phyloP scores from a whole-genome alignment of 345 rosid genomes.

The Odontarrhena argentea region DNA sequence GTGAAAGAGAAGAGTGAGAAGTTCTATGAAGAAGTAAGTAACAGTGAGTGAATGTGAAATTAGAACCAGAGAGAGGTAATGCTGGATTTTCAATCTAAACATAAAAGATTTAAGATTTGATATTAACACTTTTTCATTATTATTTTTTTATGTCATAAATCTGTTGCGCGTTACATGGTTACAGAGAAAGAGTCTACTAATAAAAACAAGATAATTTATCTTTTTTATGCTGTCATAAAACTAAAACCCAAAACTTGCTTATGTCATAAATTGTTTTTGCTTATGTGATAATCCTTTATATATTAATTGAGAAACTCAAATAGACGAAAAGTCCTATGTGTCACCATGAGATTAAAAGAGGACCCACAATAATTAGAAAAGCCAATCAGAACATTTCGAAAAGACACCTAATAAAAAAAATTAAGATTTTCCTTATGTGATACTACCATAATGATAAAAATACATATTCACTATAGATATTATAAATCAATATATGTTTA shows the following conservation, averaged over 20 bases:
- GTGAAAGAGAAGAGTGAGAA: conserved; percentile 32
- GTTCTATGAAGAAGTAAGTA: conserved; percentile 22
- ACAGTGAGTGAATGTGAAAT: conserved; percentile 40
- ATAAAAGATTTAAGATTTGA: background rate
- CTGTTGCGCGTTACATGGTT: conserved; percentile 9
- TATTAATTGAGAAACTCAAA: too few relatives aligned
- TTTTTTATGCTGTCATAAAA: conserved; percentile 9
- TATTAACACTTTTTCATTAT: conserved; percentile 13
- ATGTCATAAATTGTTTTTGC: background rate
- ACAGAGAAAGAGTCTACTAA: background rate
- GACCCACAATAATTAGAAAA: too few relatives aligned
- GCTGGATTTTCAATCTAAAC: conserved; percentile 4
- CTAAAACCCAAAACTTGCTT: background rate
- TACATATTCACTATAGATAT: too few relatives aligned
- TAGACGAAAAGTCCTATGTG: too few relatives aligned
- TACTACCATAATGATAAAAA: too few relatives aligned
- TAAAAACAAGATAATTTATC: conserved; percentile 11
- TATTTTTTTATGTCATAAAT: conserved; percentile 29
- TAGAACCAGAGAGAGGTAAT: background rate
- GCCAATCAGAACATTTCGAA: too few relatives aligned
- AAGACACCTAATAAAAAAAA: too few relatives aligned
- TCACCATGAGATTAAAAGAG: too few relatives aligned
- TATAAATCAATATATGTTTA: too few relatives aligned
- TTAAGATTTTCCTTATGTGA: too few relatives aligned
- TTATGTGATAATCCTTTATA: background rate